phyloP scores from a whole-genome alignment of 495 filamentous ascomycete species.

The Penicillium egyptiacum region DNA sequence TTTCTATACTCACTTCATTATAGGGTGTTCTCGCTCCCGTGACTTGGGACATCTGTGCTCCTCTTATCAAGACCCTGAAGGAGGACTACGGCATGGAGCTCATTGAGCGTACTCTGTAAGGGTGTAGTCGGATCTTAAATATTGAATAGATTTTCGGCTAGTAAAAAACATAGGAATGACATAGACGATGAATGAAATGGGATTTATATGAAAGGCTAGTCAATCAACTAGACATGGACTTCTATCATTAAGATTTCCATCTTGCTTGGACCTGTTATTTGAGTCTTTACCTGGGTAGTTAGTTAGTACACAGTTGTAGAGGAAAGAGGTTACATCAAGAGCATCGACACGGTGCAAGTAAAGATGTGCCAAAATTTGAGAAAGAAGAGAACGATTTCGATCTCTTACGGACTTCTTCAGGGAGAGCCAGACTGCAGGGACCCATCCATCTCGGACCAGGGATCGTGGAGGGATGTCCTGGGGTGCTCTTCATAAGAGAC shows the following conservation, averaged over 20 bases:
- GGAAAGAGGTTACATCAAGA: too few species aligned
- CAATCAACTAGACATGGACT: too few species aligned
- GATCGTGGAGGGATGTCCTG: neutral
- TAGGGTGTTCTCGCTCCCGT: conserved; percentile 79
- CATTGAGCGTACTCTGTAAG: conserved; percentile 17
- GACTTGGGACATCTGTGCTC: conserved; percentile 64
- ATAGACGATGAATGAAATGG: conserved; percentile 15
- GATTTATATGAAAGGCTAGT: too few species aligned
- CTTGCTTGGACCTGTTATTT: too few species aligned
- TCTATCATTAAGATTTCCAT: too few species aligned
- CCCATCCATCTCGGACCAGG: neutral
- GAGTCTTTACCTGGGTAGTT: too few species aligned
- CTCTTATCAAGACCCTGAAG: conserved; percentile 63
- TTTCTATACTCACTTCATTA: conserved; percentile 4
- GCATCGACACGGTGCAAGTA: neutral
- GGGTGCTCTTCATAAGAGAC: neutral
- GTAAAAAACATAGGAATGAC: conserved; percentile 11
- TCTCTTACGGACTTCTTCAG: neutral
- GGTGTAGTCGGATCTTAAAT: neutral
- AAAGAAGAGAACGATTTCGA: neutral
- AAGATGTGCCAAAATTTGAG: neutral
- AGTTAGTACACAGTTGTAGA: too few species aligned
- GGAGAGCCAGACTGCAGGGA: neutral
- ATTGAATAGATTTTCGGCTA: neutral
- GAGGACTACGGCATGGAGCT: conserved; percentile 15